Percentiles rank a stretch among this genome's conserved stretches.
phyloP scores from a whole-genome alignment of 1,284 basidiomycete genomes.

The Puccinia coronata region DNA sequence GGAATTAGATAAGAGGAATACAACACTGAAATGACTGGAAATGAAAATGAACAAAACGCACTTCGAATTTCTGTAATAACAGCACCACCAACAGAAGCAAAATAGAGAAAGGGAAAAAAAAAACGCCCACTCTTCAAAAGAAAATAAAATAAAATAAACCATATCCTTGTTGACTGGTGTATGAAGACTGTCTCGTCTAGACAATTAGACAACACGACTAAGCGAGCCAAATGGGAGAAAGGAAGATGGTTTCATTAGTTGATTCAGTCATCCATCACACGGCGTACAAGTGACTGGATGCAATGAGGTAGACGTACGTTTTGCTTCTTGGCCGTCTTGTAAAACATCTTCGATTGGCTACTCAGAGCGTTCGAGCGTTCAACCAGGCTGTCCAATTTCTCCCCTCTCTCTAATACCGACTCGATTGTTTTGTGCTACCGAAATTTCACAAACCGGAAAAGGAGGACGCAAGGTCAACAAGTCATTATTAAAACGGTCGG shows the following conservation, averaged over 20 bases:
- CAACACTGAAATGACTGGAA: neutral
- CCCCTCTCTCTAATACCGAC: conserved; percentile 90
- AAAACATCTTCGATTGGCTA: conserved; percentile 83
- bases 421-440: conserved; percentile 97
- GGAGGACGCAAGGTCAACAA: neutral
- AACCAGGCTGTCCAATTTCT: conserved; percentile 95
- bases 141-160: no score
- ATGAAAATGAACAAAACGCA: neutral
- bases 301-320: conserved; percentile 12
- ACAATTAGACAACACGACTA: conserved; percentile 17
- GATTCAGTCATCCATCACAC: neutral
- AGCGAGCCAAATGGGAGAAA: neutral
- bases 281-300: neutral
- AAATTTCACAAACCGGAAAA: conserved; percentile 26
- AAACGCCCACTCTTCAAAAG: neutral
- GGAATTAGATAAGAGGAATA: conserved; percentile 4
- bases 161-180: neutral
- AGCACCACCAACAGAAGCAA: neutral
- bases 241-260: neutral
- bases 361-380: conserved; percentile 90
- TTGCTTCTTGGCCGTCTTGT: conserved; percentile 84
- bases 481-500: neutral
- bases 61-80: neutral
- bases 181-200: neutral
- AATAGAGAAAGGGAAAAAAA: neutral